Evolutionary conservation across 805 yeast species (phyloP), one percentile per base, ranked within the genome.

Genomic region (Saccharomycopsis capsularis): DNA sequence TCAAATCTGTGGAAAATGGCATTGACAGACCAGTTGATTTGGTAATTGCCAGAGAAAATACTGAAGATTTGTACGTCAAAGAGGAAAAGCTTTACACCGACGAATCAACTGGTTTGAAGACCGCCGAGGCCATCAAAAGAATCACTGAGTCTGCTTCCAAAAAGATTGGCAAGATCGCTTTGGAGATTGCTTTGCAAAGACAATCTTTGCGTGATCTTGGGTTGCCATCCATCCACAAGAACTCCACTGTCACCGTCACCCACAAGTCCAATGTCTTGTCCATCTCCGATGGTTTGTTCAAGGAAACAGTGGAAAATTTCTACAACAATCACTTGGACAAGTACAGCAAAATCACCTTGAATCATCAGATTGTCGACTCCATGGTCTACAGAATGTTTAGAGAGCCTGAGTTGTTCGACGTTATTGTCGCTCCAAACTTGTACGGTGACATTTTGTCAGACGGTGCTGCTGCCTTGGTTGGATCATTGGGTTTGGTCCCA

Each of bases 331-430:
- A 52, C 39, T 43, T 49, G 42, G 55, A 52, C 34, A 49, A 52
- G 32, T 90, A 76, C 67, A 73, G 72, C 30, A 63, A 76, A 9
- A 73, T 93, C 50, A 75, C 71, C 41, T 76, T 87, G 68, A 85
- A 85, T 65, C 98, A 93, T 73, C 99, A 93, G 73, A 91, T 93
- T 66, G 98, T 93, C 41, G 99, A 93, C 73, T 90, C 97, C 13
- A 93, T 93, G 99, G 99, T 93, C 50, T 93, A 93, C 80, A 79
- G 96, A 68, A 80, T 93, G 93, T 93, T 93, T 81, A 82, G 98
- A 69, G 97, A 93, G 69, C 99, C 99, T 46, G 89, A 88, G 63
- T 82, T 86, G 67, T 93, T 93, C 63, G 99, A 93, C 64, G 99
- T 93, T 56, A 93, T 93, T 35, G 99, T 93, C 47, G 99, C 98